Conservation (phyloP, 345 rosid genomes). For the Balakata baccata region DNA sequence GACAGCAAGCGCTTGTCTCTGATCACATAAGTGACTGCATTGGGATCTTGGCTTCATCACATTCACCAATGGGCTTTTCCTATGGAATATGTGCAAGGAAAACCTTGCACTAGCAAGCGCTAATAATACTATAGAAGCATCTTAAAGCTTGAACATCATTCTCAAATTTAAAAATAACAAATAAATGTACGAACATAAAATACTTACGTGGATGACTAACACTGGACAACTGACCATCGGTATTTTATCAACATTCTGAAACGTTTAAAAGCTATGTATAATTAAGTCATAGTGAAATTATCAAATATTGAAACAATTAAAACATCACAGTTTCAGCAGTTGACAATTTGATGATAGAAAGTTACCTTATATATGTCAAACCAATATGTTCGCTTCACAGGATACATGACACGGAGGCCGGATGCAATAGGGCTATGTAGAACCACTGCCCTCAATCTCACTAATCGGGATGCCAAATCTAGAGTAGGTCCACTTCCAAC, state of each 20-base stretch:
- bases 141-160: not conserved
- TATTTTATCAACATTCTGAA: conserved; percentile 89
- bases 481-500: conserved; percentile 95
- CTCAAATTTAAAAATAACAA: not conserved
- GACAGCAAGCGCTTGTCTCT: not conserved
- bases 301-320: not conserved
- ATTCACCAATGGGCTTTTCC: not conserved
- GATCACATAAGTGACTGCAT: not conserved
- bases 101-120: not conserved
- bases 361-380: conserved; percentile 86
- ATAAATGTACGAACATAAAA: conserved; percentile 2
- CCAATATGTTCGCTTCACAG: conserved; percentile 91
- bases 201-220: conserved; percentile 71
- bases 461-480: conserved; percentile 71
- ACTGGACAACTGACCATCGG: conserved; percentile 73
- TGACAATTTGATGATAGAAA: not conserved
- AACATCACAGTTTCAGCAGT: not conserved
- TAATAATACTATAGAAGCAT: not conserved
- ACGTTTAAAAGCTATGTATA: conserved; percentile 9
- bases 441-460: conserved; percentile 76
- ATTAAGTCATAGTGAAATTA: conserved; percentile 15
- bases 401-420: conserved; percentile 87
- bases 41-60: not conserved
- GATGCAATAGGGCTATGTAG: conserved; percentile 93
- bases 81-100: not conserved